phyloP scores from a whole-genome alignment of 352 stramenopile genomes.

The Globisporangium megalacanthum region DNA sequence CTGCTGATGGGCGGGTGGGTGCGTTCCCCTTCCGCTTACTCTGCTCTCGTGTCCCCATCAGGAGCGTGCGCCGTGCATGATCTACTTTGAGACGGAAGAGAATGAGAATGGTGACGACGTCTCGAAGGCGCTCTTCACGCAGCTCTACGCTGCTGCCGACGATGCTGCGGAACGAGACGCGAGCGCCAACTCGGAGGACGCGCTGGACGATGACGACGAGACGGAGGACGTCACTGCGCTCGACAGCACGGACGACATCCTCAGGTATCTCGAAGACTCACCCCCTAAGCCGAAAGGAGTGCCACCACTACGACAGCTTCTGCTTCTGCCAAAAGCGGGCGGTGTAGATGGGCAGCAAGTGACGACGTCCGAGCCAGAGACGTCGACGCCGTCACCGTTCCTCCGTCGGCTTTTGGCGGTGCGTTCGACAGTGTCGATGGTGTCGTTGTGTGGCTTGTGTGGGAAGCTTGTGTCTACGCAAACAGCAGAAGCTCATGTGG shows the following conservation, averaged over 20 bases:
- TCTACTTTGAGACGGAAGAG: constrained; percentile 66
- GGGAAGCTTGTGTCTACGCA: not conserved
- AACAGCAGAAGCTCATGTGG: not conserved
- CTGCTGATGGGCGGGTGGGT: too few relatives aligned
- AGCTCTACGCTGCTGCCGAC: constrained; percentile 41
- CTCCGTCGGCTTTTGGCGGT: constrained; percentile 8
- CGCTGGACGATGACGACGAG: constrained; percentile 3
- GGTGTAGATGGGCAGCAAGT: not conserved
- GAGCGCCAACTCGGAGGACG: not conserved
- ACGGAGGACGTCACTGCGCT: constrained; percentile 11
- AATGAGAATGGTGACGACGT: constrained; percentile 42
- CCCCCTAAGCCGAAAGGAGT: not conserved
- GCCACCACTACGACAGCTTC: not conserved
- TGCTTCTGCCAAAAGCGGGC: not conserved
- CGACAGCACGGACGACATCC: constrained; percentile 11
- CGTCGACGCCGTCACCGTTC: not conserved
- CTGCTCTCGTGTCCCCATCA: constrained; percentile 8
- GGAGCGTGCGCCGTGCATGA: constrained; percentile 70
- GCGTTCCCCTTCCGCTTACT: too few relatives aligned
- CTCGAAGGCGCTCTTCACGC: constrained; percentile 53
- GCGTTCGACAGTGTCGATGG: not conserved
- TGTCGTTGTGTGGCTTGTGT: not conserved
- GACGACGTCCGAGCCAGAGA: not conserved
- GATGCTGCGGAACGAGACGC: constrained; percentile 9
- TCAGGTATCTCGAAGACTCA: constrained; percentile 10